Evolutionary conservation across 257 asterid genomes (phyloP).

Genomic region (Mitragyna speciosa): DNA sequence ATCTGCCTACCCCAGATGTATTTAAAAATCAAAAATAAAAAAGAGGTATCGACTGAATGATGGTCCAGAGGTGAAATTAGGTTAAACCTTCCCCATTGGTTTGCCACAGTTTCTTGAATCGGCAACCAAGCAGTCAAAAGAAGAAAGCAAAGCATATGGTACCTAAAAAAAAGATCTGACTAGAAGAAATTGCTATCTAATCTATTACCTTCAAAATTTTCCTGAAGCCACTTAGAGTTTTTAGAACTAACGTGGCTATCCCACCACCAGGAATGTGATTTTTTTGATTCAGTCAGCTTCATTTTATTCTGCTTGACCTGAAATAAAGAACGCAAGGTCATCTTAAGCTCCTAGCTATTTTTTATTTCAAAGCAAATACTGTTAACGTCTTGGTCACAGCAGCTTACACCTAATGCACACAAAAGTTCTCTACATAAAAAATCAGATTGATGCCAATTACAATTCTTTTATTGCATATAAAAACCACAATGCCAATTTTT

Average conservation of each 20-base stretch:
- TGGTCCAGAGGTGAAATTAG: neutral
- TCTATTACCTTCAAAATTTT: slow-evolving; percentile 69
- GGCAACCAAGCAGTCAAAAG: neutral
- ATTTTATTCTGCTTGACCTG: slow-evolving; percentile 53
- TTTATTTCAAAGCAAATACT: neutral
- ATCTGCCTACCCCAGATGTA: too few relatives aligned
- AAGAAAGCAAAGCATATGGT: neutral
- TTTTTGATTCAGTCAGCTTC: slow-evolving; percentile 58
- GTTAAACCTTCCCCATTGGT: neutral
- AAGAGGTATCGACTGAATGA: too few relatives aligned
- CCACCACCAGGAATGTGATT: slow-evolving; percentile 94
- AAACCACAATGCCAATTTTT: neutral
- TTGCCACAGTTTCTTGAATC: neutral
- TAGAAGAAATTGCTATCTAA: neutral
- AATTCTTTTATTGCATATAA: neutral
- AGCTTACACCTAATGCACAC: neutral
- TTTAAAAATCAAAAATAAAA: too few relatives aligned
- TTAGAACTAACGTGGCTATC: slow-evolving; percentile 87
- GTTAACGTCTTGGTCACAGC: neutral
- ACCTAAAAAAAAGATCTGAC: neutral
- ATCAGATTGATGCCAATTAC: neutral
- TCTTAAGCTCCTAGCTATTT: neutral
- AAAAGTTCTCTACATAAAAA: neutral
- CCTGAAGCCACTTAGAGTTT: slow-evolving; percentile 86
- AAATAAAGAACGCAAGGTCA: slow-evolving; percentile 10